Base-by-base conservation (phyloP, 805 yeast genomes). In the Ogataea neopini region DNA sequence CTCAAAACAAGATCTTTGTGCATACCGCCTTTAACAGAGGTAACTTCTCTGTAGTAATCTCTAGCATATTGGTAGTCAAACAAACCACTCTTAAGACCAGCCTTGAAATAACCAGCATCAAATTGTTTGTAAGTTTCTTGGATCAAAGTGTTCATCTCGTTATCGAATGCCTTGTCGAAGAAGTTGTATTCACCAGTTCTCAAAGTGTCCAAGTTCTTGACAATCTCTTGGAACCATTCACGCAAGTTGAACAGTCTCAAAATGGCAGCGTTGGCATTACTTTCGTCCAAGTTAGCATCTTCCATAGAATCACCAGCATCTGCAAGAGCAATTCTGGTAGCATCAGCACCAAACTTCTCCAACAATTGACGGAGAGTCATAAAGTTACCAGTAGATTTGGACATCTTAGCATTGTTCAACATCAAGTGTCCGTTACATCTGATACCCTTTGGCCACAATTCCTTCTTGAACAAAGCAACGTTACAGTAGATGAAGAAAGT, bases 231-330 rank as follows among this genome's bases (percentile, higher is more conserved):
- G 66, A 87, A 80, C 99, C 99, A 94, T 70, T 91, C 98, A 68
- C 88, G 92, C 69, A 92, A 77, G 46, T 88, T 92, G 68, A 80
- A 86, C 66, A 94, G 78, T 73, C 99, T 87, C 68, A 94, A 79
- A 67, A 94, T 91, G 20, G 98, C 97, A 40, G 99, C 97, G 63
- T 94, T 94, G 46, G 99, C 99, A 63, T 84, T 91, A 51, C 89
- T 74, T 73, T 94, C 99, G 63, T 94, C 99, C 64, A 94, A 88
- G 75, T 94, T 94, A 44, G 99, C 99, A 70, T 94, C 99, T 73
- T 94, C 99, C 57, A 90, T 82, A 36, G 94, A 76, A 67, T 94
- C 99, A 75, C 99, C 99, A 44, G 97, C 97, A 74, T 94, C 99
- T 39, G 98, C 99, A 56, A 94, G 75, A 4, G 99, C 97, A 67